phyloP scores from a whole-genome alignment of 176 grass and related monocot genomes.

The Oropetium thomaeum region DNA sequence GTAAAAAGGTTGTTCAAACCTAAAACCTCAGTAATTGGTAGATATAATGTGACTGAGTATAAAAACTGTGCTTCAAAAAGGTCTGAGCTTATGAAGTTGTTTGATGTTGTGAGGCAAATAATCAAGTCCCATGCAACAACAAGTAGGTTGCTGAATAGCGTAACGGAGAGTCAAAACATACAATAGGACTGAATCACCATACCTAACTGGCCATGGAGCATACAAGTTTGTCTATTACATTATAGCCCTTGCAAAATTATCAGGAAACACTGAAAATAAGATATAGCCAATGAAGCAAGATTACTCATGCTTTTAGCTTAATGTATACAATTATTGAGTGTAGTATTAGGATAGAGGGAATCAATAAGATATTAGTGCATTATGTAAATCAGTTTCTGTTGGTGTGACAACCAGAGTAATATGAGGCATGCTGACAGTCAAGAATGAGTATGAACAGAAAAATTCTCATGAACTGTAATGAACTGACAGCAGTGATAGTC shows the following conservation, averaged over 20 bases:
- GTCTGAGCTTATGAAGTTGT: background rate
- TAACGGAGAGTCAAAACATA: slow-evolving; percentile 8
- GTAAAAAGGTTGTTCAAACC: background rate
- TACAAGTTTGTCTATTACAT: background rate
- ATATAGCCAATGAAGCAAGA: background rate
- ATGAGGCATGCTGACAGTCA: background rate
- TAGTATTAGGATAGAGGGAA: background rate
- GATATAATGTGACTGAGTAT: slow-evolving; percentile 1
- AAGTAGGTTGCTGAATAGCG: slow-evolving; percentile 2
- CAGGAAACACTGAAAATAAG: slow-evolving; percentile 7
- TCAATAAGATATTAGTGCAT: background rate
- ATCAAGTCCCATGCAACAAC: background rate
- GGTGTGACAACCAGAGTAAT: background rate
- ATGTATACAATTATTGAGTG: background rate
- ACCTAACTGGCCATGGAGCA: background rate
- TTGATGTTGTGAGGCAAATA: background rate
- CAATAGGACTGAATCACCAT: background rate
- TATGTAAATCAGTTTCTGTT: background rate
- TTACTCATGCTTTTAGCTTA: background rate
- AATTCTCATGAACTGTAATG: background rate
- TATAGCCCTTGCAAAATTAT: background rate
- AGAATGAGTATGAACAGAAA: slow-evolving; percentile 18
- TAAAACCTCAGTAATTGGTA: background rate
- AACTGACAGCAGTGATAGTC: background rate
- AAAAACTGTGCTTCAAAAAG: background rate